These are phyloP conservation scores for Lasiosphaeria ovina DNA, from an alignment of 495 filamentous ascomycete genomes.

Conservation along the genomic window DNA sequence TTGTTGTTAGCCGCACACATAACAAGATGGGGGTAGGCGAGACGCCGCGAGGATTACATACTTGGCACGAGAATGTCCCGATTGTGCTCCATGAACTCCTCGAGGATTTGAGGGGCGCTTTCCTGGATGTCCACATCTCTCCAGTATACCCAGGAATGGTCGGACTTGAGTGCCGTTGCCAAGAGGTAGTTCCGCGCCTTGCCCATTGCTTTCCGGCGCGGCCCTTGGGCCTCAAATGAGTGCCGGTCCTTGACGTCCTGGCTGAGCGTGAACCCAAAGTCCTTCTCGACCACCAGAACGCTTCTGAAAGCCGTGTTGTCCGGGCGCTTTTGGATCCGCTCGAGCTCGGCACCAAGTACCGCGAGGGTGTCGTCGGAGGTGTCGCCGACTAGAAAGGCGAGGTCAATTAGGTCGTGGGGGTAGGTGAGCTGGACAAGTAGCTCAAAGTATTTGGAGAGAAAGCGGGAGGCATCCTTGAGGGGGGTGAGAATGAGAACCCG, in stretches of 20 bases:
- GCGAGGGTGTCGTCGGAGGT: constrained; percentile 86
- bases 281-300: constrained; percentile 79
- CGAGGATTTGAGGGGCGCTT: constrained; percentile 79
- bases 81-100: constrained; percentile 94
- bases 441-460: constrained; percentile 87
- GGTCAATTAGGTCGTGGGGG: constrained; percentile 91
- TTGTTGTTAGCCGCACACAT: constrained; percentile 27
- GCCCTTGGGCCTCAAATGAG: constrained; percentile 82
- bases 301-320: constrained; percentile 81
- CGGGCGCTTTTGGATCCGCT: constrained; percentile 79
- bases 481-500: constrained; percentile 94
- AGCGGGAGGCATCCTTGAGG: constrained; percentile 80
- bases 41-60: constrained; percentile 47
- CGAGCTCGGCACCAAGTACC: constrained; percentile 73
- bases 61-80: constrained; percentile 92
- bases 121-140: constrained; percentile 95
- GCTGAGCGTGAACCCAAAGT: constrained; percentile 70
- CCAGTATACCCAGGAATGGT: constrained; percentile 99
- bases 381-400: constrained; percentile 92
- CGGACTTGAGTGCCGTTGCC: constrained; percentile 76
- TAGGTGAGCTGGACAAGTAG: constrained; percentile 87
- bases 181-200: constrained; percentile 90
- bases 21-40: neutral
- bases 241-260: constrained; percentile 82
- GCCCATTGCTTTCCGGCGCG: constrained; percentile 86